phyloP scores from a whole-genome alignment of 106 monocot species.

The Dioscorea alata region DNA sequence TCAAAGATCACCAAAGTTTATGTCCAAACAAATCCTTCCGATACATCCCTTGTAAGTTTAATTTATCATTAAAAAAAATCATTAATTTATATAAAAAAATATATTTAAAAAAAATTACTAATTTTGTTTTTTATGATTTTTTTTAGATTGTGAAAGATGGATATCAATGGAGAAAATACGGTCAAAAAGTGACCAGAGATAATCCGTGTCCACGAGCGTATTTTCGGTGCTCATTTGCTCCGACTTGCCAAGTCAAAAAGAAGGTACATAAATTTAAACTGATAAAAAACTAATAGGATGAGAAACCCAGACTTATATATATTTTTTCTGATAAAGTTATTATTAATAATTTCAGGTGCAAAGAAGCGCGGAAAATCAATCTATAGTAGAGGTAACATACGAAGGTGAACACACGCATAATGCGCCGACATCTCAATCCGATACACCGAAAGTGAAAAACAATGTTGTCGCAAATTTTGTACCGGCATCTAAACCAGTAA shows the following conservation, averaged over 20 bases:
- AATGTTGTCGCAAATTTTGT: neutral
- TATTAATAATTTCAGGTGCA: slow-evolving; percentile 19
- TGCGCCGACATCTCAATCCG: neutral
- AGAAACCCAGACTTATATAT: neutral
- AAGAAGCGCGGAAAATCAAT: slow-evolving; percentile 27
- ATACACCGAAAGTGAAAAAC: neutral
- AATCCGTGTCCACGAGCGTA: slow-evolving; percentile 25
- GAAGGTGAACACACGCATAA: slow-evolving; percentile 41
- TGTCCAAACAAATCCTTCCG: too few species aligned
- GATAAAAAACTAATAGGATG: neutral
- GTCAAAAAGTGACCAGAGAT: slow-evolving; percentile 26
- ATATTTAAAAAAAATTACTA: neutral
- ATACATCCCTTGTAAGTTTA: too few species aligned
- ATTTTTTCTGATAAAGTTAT: neutral
- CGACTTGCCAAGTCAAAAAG: slow-evolving; percentile 23
- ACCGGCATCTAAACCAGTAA: neutral
- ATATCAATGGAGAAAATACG: slow-evolving; percentile 24
- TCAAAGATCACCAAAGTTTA: too few species aligned
- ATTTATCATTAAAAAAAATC: too few species aligned
- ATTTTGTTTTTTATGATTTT: neutral
- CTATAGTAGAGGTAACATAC: slow-evolving; percentile 31
- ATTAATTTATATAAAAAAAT: neutral
- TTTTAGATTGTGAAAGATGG: slow-evolving; percentile 19
- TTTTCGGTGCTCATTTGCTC: slow-evolving; percentile 22
- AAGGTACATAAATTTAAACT: neutral